Base-by-base conservation (phyloP, 768 basidiomycete genomes). In the Fistulinella prunicolor region DNA sequence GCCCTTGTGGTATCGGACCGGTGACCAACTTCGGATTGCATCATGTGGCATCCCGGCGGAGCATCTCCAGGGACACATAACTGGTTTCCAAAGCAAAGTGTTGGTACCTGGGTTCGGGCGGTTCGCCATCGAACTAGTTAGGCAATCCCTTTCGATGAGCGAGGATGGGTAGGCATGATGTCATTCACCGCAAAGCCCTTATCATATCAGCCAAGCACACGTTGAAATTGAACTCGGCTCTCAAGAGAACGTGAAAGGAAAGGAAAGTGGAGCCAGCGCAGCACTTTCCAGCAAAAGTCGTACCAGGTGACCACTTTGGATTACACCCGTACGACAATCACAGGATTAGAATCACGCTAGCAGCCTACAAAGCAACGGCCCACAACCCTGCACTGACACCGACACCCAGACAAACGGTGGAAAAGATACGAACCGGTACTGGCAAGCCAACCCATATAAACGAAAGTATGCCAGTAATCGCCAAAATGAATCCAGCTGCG, bases 361-460 rank as follows among this genome's bases (percentile, higher is more conserved):
- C 34, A 16, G 24, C 14, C 47, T 65, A 66, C 20, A 32, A 16
- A 14, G 46, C 50, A 22, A 67, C 49, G 17, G 67, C 65, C 65
- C 60, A 67, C 16, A 69, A 9, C 5, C 38, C 44, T 3, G 53
- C 51, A 22, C 57, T 44, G 28, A 58, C 0, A 17, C 54, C 48
- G 10, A 65, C 12, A 7, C 59, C 60, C 17, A 67, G 42, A 49
- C 62, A 67, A 6, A 55, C 30, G 0, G 63, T 65, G 20, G 65
- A 47, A 7, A 59, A 63, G 16, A 69, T 54, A 32, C 67, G 63
- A 28, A 67, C 65, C 1, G 43, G n/a, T 22, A 30, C 21, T 7
- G 53, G 50, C 40, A 67, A 44, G 22, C 55, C 61, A 38, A 39
- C 37, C 65, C 65, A 67, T 35, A 50, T n/a, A 41, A 57, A 67